Evolutionary conservation across 345 rosid genomes (phyloP).

Genomic region (Adansonia digitata): DNA sequence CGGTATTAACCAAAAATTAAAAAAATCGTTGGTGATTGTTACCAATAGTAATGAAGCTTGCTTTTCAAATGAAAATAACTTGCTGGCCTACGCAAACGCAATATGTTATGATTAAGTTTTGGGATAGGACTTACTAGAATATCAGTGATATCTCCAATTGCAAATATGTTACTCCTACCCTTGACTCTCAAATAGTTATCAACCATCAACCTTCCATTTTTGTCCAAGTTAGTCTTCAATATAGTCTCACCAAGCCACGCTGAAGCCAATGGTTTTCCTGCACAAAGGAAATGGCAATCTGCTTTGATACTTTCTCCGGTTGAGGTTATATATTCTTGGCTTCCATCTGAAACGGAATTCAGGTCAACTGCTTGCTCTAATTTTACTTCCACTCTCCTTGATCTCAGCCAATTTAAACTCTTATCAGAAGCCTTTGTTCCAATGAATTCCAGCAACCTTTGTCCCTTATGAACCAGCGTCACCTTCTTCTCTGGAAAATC

Average conservation of each 20-base stretch:
- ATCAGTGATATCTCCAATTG: slow-evolving; percentile 76
- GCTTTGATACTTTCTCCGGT: slow-evolving; percentile 61
- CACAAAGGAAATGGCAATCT: slow-evolving; percentile 73
- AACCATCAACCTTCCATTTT: slow-evolving; percentile 60
- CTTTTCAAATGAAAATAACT: neutral
- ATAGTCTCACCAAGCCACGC: slow-evolving; percentile 65
- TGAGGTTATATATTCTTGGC: slow-evolving; percentile 42
- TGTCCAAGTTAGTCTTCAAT: slow-evolving; percentile 51
- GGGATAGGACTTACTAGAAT: slow-evolving; percentile 44
- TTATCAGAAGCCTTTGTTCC: slow-evolving; percentile 68
- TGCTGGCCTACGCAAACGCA: slow-evolving; percentile 13
- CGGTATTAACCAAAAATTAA: neutral
- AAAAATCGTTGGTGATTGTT: neutral
- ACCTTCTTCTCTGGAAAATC: slow-evolving; percentile 78
- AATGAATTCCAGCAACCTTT: slow-evolving; percentile 62
- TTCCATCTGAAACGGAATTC: slow-evolving; percentile 37
- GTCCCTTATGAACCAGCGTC: slow-evolving; percentile 71
- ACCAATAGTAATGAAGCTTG: neutral
- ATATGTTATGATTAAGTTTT: neutral
- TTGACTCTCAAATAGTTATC: slow-evolving; percentile 61
- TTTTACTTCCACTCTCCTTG: slow-evolving; percentile 67
- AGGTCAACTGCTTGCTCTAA: slow-evolving; percentile 64
- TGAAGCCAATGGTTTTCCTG: slow-evolving; percentile 59
- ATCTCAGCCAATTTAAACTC: slow-evolving; percentile 60
- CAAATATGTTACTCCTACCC: slow-evolving; percentile 53